Evolutionary conservation across 1,284 basidiomycete species (phyloP), one percentile per base, ranked within the genome.

Genomic region (Macrocystidia cucumis): DNA sequence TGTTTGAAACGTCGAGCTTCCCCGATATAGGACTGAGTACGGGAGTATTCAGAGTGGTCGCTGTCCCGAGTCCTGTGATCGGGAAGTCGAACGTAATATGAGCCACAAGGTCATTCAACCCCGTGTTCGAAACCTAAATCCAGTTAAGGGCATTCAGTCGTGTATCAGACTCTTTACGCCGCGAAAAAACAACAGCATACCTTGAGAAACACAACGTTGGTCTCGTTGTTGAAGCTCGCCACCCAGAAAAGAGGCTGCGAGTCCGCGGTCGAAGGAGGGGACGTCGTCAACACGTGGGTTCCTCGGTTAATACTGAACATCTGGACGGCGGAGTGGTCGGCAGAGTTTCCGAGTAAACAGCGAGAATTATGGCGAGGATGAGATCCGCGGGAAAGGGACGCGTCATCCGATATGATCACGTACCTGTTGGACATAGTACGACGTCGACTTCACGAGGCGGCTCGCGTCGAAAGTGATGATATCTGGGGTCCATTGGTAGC

Each of bases 401-500:
- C 11, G 5, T 3, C 3, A 18, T 5, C 14, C 11, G 3, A 30
- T 30, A 18, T 12, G 20, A 27, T n/a, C 9, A 23, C 31, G 27
- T 24, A 53, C 59, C 41, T 60, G 48, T 45, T 63, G 60, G 9
- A 55, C 50, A 41, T 57, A 57, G 44, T 61, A 64, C 12, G 56
- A 60, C 2, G 55, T 57, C 6, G 54, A 59, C 39, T 53, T 59
- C 30, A 62, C 57, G 30, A 60, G 31, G 22, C 47, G 44, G 26
- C 49, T 54, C 4, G 59, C 54, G 43, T 63, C 57, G 42, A 58
- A 64, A 19, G 56, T 59, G 37, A 65, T 44, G 29, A 64, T 55
- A 45, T 65, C 62, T 17, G 63, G 63, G 14, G 60, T 64, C 62
- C 63, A 66, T 42, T 64, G 60, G 29, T 52, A 60, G 26, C 47